Percentiles rank a stretch among this genome's conserved stretches.
Evolutionary conservation across 768 basidiomycete genomes (phyloP).

Genomic region (Lactarius pseudohatsudake): DNA sequence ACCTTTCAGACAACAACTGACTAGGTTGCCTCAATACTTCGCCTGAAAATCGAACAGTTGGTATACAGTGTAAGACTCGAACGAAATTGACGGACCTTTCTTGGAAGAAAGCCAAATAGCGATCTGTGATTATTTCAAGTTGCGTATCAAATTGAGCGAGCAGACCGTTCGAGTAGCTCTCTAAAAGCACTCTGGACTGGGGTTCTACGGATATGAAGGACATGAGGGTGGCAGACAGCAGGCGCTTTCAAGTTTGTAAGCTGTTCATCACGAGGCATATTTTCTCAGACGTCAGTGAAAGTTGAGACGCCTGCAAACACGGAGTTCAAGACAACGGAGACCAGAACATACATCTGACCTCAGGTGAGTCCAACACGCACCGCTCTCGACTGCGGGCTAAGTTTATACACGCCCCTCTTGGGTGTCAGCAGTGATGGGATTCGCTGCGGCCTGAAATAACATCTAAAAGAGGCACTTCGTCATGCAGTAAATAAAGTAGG

Average conservation of each 20-base stretch:
- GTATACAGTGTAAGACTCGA: neutral
- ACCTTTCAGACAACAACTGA: neutral
- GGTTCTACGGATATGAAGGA: neutral
- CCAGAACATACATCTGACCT: neutral
- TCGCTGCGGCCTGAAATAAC: no score
- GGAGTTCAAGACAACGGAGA: neutral
- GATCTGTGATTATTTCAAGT: neutral
- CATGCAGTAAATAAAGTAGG: neutral
- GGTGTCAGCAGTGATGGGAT: no score
- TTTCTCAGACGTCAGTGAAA: neutral
- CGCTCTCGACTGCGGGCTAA: neutral
- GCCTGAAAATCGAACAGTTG: neutral
- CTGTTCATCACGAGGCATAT: neutral
- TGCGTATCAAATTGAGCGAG: neutral
- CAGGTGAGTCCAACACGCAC: neutral
- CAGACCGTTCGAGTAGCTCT: neutral
- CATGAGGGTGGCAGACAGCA: neutral
- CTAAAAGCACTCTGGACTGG: neutral
- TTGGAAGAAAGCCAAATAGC: neutral
- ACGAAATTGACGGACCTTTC: neutral
- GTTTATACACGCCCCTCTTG: no score
- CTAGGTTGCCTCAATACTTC: neutral
- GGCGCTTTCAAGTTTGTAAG: neutral
- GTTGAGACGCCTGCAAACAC: neutral
- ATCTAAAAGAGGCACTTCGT: neutral